These are phyloP conservation scores for Fraxinus cuspidata DNA, from an alignment of 257 asterid genomes.

Conservation along the genomic window DNA sequence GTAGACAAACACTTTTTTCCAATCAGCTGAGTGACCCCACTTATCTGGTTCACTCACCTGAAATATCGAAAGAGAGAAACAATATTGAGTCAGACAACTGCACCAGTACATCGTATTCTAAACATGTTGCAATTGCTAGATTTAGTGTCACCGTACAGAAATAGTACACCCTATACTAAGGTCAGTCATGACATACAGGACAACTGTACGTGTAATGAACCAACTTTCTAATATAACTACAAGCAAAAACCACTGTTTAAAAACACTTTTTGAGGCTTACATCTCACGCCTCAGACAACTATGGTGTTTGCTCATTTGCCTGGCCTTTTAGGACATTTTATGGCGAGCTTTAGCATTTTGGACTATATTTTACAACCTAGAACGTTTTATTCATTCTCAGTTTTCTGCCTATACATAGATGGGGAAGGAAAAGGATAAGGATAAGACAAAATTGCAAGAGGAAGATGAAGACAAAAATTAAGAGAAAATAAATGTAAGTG, in stretches of 20 bases:
- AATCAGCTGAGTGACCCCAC: slow-evolving; percentile 75
- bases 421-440: neutral
- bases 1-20: slow-evolving; percentile 76
- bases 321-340: neutral
- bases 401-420: neutral
- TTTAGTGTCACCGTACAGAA: neutral
- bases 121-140: neutral
- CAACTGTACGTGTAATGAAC: neutral
- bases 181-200: neutral
- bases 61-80: slow-evolving; percentile 28
- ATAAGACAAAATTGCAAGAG: neutral
- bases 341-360: neutral
- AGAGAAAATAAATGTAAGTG: neutral
- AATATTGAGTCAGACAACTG: slow-evolving; percentile 6
- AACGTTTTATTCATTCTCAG: neutral
- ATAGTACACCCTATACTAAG: neutral
- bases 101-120: neutral
- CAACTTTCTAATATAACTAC: neutral
- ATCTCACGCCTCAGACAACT: too few species aligned
- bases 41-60: slow-evolving; percentile 91
- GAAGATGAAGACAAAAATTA: neutral
- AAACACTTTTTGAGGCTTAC: neutral
- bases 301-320: neutral
- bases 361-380: neutral
- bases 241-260: too few species aligned